Base-by-base conservation (phyloP, 2,329 filamentous ascomycete species). In the Hymenoscyphus repandus region DNA sequence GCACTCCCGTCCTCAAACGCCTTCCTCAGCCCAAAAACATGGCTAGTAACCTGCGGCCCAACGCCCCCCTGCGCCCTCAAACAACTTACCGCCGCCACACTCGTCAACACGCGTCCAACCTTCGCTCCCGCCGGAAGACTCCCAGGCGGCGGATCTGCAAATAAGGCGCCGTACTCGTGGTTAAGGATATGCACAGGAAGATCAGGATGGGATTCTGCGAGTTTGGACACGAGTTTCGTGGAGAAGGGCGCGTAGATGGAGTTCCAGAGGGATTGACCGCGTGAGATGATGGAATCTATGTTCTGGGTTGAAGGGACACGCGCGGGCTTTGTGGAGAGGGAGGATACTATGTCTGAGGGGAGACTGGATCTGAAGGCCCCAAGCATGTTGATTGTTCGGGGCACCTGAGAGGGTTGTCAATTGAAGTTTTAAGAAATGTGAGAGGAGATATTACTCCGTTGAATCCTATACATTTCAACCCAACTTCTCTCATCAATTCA, bases 311-410 rank as follows among this genome's bases (percentile, higher is more conserved):
- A 58, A 11, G 61, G 42, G 6, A 51, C 53, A 39, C 60, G 79
- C 7, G 83, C 82, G 0, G 84, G 73, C 27, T 63, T 69, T 0
- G 74, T 81, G 50, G 75, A 75, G 3, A 92, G 75, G 4, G 68
- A 63, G 1, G 72, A 64, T 2, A 73, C 66, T 4, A 90, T 71
- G 5, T 76, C 69, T 0, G 70, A 52, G 0, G 86, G 83, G 0
- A 93, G 78, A 27, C 74, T 72, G 36, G 76, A 73, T 61, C 78
- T 75, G 73, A 91, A 90, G 20, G 82, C 82, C 61, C 83, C 84
- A 1, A 95, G 82, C 61, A 80, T 84, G 75, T 93, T 93, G 72
- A 93, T 93, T 22, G 84, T 86, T 58, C 89, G 84, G 1, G 89
- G 88, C 60, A 93, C 88, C 63, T 65, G 42, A 36, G 31, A 45